A percentile compares a stretch with the other conserved stretches of the same genome.
phyloP scores from a whole-genome alignment of 441 rosid species.

The Euphorbia celastroides region DNA sequence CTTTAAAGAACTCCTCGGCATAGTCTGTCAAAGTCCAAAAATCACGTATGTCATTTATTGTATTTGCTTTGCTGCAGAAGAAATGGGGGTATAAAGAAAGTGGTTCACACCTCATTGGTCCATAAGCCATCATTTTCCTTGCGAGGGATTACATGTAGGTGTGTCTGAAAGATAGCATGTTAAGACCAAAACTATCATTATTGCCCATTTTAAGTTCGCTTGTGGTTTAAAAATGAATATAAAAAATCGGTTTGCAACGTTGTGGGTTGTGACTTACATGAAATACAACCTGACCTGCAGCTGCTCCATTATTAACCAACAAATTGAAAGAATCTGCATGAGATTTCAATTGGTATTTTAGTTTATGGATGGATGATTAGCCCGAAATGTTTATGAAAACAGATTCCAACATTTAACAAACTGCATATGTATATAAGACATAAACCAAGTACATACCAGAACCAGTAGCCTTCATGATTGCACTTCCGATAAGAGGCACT shows the following conservation, averaged over 20 bases:
- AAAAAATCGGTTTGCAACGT: not conserved
- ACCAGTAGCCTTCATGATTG: constrained; percentile 73
- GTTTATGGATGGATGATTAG: not conserved
- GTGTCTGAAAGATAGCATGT: constrained; percentile 51
- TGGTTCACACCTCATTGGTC: constrained; percentile 68
- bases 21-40: constrained; percentile 45
- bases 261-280: constrained; percentile 48
- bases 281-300: constrained; percentile 95
- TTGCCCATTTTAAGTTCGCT: not conserved
- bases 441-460: constrained; percentile 46
- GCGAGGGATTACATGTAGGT: constrained; percentile 89
- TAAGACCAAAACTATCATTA: constrained; percentile 11
- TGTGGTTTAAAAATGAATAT: not conserved
- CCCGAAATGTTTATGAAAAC: not conserved
- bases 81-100: constrained; percentile 4
- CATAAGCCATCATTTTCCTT: constrained; percentile 76
- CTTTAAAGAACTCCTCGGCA: constrained; percentile 44
- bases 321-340: constrained; percentile 85
- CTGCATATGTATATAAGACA: constrained; percentile 2
- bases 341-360: constrained; percentile 4
- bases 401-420: not conserved
- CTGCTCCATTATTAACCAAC: constrained; percentile 81
- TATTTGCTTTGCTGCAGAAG: constrained; percentile 5
- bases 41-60: not conserved
- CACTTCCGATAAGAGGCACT: constrained; percentile 76